Evolutionary conservation across 2,329 filamentous ascomycete species (phyloP).

Genomic region (Aspergillus neoniger): DNA sequence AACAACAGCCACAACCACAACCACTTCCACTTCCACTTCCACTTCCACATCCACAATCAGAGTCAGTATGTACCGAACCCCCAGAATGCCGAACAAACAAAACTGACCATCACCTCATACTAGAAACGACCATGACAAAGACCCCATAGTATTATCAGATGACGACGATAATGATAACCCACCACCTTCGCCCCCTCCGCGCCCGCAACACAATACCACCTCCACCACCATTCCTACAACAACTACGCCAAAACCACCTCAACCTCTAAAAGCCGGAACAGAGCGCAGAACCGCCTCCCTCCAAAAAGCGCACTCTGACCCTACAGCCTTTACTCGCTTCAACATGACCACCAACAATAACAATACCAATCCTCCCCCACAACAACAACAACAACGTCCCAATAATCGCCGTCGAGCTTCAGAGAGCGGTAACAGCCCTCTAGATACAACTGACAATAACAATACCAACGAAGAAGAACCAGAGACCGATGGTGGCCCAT

Average conservation of each 20-base stretch:
- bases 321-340: slow-evolving; percentile 25
- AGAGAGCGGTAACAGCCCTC: slow-evolving; percentile 10
- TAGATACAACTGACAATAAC: not conserved
- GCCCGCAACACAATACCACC: not conserved
- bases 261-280: not conserved
- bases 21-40: not conserved
- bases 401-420: not conserved
- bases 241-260: slow-evolving; percentile 6
- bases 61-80: slow-evolving; percentile 33
- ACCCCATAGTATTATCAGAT: too few relatives aligned
- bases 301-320: slow-evolving; percentile 41
- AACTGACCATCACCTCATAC: too few relatives aligned
- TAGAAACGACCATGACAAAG: too few relatives aligned
- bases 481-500: slow-evolving; percentile 40
- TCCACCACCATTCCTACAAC: not conserved
- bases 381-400: too few relatives aligned
- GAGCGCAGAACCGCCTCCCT: slow-evolving; percentile 17
- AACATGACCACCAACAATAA: not conserved
- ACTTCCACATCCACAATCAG: slow-evolving; percentile 14
- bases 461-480: not conserved
- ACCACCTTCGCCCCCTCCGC: not conserved
- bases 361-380: too few relatives aligned
- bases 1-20: slow-evolving; percentile 9
- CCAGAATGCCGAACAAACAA: too few relatives aligned
- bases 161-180: not conserved